Evolutionary conservation across 2,329 filamentous ascomycete genomes (phyloP), one percentile per base, ranked within the genome.

Genomic region (Penicillium sp.): DNA sequence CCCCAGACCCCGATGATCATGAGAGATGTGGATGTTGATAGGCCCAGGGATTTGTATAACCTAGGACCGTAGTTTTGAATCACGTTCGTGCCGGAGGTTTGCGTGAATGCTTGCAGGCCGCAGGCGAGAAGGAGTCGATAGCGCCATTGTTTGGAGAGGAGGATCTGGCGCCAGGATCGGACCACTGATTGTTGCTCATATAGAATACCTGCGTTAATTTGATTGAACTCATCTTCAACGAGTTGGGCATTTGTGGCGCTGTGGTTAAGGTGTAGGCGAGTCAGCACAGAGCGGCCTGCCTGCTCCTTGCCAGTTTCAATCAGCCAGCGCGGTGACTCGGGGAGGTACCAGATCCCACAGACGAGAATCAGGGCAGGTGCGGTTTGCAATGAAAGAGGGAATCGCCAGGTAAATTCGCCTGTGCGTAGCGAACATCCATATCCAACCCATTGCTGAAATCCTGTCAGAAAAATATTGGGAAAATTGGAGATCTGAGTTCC

Each of bases 1-100:
- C 78, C 78, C 59, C 73, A 78, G 56, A 81, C 74, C 3, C 78
- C 79, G 54, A 79, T 76, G 44, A 81, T 78, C 68, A 81, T 74
- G 4, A 81, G 71, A 0, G 77, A 76, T 1, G 70, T 76, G 7
- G 72, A 71, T 0, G 70, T 75, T 2, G 67, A 63, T 39, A 81
- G 74, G 6, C 76, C 76, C 0, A 80, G 69, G 4, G 74, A 68
- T 12, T 65, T 62, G 58, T 79, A 79, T 33, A 80, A 74, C 0
- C 72, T 66, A 0, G 73, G 68, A 3, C 73, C 71, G 42, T 77
- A 77, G 53, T 73, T 75, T 45, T 75, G 72, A 45, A 78, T 76
- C 6, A 78, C 71, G 42, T 77, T 79, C 51, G 76, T 75, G 9
- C 78, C 78, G 23, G 74, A 76, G 4, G 76, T 69, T 36, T 76